Percentiles rank a stretch among this genome's conserved stretches.
phyloP scores from a whole-genome alignment of 768 basidiomycete species.

The Boletus rubescentipes region DNA sequence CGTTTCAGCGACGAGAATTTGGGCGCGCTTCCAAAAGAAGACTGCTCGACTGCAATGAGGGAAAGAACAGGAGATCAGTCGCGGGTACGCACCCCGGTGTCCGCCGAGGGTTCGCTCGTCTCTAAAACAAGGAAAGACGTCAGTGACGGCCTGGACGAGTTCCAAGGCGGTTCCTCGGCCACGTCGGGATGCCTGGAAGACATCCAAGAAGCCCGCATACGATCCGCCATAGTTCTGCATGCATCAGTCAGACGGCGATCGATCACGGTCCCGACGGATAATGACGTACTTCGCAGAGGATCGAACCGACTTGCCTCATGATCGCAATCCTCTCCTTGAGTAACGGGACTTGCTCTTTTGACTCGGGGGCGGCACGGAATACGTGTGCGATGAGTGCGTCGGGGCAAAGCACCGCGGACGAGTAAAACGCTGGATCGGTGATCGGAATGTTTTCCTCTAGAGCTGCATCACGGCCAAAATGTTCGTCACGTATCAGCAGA shows the following conservation, averaged over 20 bases:
- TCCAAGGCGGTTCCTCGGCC: conserved; percentile 67
- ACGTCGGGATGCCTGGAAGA: conserved; percentile 53
- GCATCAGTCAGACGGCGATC: conserved; percentile 7
- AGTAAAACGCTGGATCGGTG: conserved; percentile 77
- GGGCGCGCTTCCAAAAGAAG: conserved; percentile 85
- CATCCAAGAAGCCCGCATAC: conserved; percentile 61
- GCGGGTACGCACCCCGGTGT: conserved; percentile 47
- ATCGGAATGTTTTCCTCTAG: conserved; percentile 76
- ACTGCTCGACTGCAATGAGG: conserved; percentile 41
- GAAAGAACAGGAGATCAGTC: neutral
- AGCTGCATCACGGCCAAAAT: conserved; percentile 41
- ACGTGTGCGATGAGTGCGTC: conserved; percentile 66
- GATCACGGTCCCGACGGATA: conserved; percentile 5
- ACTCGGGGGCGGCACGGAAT: conserved; percentile 61
- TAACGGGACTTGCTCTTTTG: conserved; percentile 66
- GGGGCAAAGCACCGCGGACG: conserved; percentile 66
- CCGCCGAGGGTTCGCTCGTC: conserved; percentile 64
- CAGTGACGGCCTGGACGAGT: conserved; percentile 67
- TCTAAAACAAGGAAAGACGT: conserved; percentile 72
- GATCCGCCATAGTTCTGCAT: conserved; percentile 67
- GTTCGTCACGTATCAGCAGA: neutral
- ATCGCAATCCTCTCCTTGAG: conserved; percentile 68
- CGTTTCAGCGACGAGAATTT: conserved; percentile 87
- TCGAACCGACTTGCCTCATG: conserved; percentile 74
- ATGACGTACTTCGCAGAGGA: conserved; percentile 62